phyloP scores from a whole-genome alignment of 768 basidiomycete genomes.

The Boletus rubescentipes region DNA sequence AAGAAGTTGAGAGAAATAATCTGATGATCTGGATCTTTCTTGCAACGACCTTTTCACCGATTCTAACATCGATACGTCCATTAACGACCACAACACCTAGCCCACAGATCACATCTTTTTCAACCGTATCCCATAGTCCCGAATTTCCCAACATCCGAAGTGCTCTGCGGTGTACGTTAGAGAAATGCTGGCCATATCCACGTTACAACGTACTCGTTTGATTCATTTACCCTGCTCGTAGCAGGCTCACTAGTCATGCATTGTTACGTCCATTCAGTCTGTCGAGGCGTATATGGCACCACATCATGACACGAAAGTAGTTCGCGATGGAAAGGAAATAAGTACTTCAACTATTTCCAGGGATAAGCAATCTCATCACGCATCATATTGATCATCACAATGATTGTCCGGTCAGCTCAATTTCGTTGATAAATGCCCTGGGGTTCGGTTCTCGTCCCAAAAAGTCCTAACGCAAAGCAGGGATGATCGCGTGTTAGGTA shows the following conservation, averaged over 20 bases:
- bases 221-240: too few species aligned
- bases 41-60: background rate
- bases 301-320: background rate
- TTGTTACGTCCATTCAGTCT: too few species aligned
- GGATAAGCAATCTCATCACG: background rate
- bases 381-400: background rate
- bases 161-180: too few species aligned
- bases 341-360: background rate
- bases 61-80: background rate
- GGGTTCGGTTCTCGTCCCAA: slow-evolving; percentile 73
- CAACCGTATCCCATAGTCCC: too few species aligned
- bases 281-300: too few species aligned
- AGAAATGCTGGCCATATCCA: too few species aligned
- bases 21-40: background rate
- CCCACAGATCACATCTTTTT: too few species aligned
- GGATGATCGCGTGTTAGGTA: background rate
- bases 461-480: slow-evolving; percentile 53
- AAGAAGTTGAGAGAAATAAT: slow-evolving; percentile 2
- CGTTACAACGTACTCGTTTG: too few species aligned
- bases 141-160: too few species aligned
- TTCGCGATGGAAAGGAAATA: background rate
- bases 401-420: slow-evolving; percentile 47
- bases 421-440: slow-evolving; percentile 68
- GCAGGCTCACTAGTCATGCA: too few species aligned
- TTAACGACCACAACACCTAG: background rate